Base-by-base conservation (phyloP, 192 early-diverging fungal genomes). In the Cladochytrium replicatum region DNA sequence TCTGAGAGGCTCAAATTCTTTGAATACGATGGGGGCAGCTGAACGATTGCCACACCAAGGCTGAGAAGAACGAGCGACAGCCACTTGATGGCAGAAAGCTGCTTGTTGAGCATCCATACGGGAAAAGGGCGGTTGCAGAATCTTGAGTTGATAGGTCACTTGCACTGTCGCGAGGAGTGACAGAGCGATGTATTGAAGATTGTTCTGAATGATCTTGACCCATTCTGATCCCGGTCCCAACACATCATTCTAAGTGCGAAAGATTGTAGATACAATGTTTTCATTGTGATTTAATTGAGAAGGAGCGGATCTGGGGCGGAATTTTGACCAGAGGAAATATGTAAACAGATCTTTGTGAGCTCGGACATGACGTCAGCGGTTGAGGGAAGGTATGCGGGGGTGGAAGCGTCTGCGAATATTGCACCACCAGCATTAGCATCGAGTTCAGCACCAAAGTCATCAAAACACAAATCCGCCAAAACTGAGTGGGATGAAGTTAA, bases 141-240 rank as follows among this genome's bases (percentile, higher is more conserved):
- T 94, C 72, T 98, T 98, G 48, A 98, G 71, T 61, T 98, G 94
- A 61, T 96, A 98, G 4, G 91, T 91, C 24, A 95, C 91, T 60
- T 67, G 48, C 8, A 25, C 2, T 11, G n/a, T n/a, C n/a, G n/a
- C 93, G 24, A 98, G 63, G 9, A 78, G 63, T 15, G 86, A 75
- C 1, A 89, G 86, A 0, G 94, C 87, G 9, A 88, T 63, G 58
- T 94, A 98, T 55, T 96, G 94, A 32, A 98, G 63, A 57, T 96
- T 96, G 69, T 98, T 98, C 64, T 98, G 94, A 34, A 96, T 74
- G 58, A 97, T 72, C 62, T 89, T 88, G 55, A 77, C 75, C 61
- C 81, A 80, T 39, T 91, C 78, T 21, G 64, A 64, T 11, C 66
- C 55, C 29, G 52, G 48, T 1, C 75, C 75, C 47, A 78, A 72